Base-by-base conservation (phyloP, 2,329 filamentous ascomycete genomes). In the Diaporthe batatas region DNA sequence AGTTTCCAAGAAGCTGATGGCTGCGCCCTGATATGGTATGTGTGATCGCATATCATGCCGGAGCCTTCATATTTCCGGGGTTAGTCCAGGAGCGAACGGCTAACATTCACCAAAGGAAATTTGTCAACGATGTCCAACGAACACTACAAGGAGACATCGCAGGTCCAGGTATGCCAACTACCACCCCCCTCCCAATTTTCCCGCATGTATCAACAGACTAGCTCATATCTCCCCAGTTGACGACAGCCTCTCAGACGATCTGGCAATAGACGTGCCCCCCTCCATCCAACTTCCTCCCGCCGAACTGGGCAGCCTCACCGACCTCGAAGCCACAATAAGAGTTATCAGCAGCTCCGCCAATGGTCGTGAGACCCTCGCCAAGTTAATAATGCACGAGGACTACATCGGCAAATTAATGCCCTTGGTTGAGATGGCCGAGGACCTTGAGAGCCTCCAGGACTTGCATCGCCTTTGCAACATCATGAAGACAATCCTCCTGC, bases 1-100 rank as follows among this genome's bases (percentile, higher is more conserved):
- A 98, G 95, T 81, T 99, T 99, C 80, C 96, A 99, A 82, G 96
- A 99, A 84, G 93, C 95, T 2, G 96, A 98, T 77, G 96, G 96
- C 58, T 99, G 96, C 83, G 91, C 93, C 25, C 88, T 91, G 75
- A 98, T 99, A 82, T 99, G 96, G 96, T 97, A 79, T 81, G 85
- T 81, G 49, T n/a, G 18, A 18, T 36, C 16, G 10, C 4, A 14
- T 36, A 4, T 8, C 5, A 25, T 6, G 6, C 18, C 10, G 39
- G 23, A 25, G 25, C 5, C 36, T 14, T 8, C 18, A 21, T 42
- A 59, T 21, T 7, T 7, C 18, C 18, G 23, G 18, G 21, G 21
- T 18, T 21, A 34, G 25, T 16, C 1, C 3, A 12, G n/a, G 14
- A 29, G 14, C 34, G 34, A 44, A 16, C 8, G 54, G 59, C 81